Evolutionary conservation across 495 filamentous ascomycete genomes (phyloP), one percentile per base, ranked within the genome.

Genomic region (Margaritispora aquatica): DNA sequence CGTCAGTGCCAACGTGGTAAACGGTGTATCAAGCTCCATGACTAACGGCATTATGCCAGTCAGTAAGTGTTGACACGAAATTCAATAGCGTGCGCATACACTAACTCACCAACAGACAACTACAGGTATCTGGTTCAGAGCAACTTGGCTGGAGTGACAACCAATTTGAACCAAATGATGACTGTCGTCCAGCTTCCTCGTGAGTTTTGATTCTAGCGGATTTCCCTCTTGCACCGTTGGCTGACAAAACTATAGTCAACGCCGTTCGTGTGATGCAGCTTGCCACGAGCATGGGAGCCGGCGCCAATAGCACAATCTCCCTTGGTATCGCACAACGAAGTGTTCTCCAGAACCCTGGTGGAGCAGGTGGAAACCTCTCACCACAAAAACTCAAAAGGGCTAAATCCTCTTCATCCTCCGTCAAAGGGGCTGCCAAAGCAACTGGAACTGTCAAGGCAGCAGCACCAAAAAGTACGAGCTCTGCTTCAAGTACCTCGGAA

Each of bases 131-230:
- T 59, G 4, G 66, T 66, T 36, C 64, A 50, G 2, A 66, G 60
- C 23, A 69, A 63, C 44, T 55, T 69, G 7, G 64, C 56, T 22
- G 66, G 51, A 26, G 66, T 69, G 9, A 27, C 48, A 17, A 58
- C 64, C 23, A 56, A 62, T 44, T 54, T 69, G n/a, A 66, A 66
- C 48, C 27, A 57, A 2, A 62, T 64, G 64, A 64, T 62, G 27
- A 58, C 66, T 4, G 66, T 69, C 13, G 61, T 69, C 11, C 66
- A 69, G 50, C 47, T 69, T 29, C 66, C 66, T n/a, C 22, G 63
- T 68, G 62, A 61, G 66, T 61, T 19, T 22, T 38, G 21, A 36
- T 1, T n/a, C n/a, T n/a, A 24, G 19, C 38, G 1, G 48, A 26
- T 27, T 27, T 21, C 29, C 15, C 27, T 11, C 2, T 15, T 26